Percentiles rank a stretch among this genome's conserved stretches.
Evolutionary conservation across 2,329 filamentous ascomycete genomes (phyloP).

Genomic region (Colletotrichum echinochloae): DNA sequence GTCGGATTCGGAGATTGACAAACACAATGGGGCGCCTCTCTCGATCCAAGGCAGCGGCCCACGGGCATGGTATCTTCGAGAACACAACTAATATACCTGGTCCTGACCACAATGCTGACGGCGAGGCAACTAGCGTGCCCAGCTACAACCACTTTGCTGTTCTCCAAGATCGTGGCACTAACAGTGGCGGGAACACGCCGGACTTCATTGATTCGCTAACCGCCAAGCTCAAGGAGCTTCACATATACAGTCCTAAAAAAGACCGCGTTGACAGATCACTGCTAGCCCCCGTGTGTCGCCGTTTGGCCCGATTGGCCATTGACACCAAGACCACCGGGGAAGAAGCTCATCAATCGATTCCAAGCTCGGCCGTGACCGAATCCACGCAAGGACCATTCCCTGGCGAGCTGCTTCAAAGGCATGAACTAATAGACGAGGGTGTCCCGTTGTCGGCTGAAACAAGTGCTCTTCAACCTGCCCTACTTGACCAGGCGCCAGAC

Average conservation of each 20-base stretch:
- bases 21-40: slow-evolving; percentile 26
- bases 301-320: slow-evolving; percentile 14
- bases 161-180: slow-evolving; percentile 48
- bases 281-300: slow-evolving; percentile 4
- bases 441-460: slow-evolving; percentile 36
- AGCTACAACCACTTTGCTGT: slow-evolving; percentile 29
- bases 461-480: slow-evolving; percentile 5
- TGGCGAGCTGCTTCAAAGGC: slow-evolving; percentile 14
- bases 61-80: slow-evolving; percentile 31
- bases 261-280: slow-evolving; percentile 27
- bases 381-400: slow-evolving; percentile 32
- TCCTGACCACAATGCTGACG: slow-evolving; percentile 10
- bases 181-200: slow-evolving; percentile 45
- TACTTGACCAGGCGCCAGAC: slow-evolving; percentile 8
- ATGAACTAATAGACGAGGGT: slow-evolving; percentile 27
- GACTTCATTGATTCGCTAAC: slow-evolving; percentile 49
- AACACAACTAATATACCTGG: slow-evolving; percentile 24
- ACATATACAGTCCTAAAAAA: slow-evolving; percentile 42
- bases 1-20: slow-evolving; percentile 38
- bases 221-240: slow-evolving; percentile 50
- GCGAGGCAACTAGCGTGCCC: slow-evolving; percentile 13
- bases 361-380: slow-evolving; percentile 12
- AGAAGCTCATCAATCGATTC: slow-evolving; percentile 22
- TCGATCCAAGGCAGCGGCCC: slow-evolving; percentile 30
- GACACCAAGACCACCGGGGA: slow-evolving; percentile 31